These are phyloP conservation scores for Tephrocybe sp. DNA, from an alignment of 768 basidiomycete species.

Conservation along the genomic window DNA sequence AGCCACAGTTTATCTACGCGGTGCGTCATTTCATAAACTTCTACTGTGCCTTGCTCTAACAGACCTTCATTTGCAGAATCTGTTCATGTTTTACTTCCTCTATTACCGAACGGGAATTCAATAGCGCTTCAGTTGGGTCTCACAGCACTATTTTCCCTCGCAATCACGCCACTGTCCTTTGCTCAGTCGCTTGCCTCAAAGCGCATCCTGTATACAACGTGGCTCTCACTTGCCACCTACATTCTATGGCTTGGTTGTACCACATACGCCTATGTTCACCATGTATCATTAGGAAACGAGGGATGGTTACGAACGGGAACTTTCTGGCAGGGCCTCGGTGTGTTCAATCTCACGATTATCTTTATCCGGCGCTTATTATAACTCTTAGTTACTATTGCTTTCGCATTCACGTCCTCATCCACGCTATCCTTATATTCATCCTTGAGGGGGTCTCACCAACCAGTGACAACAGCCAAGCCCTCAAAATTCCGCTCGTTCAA, in stretches of 20 bases:
- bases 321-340: slow-evolving; percentile 66
- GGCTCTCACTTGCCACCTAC: slow-evolving; percentile 58
- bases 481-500: slow-evolving; percentile 55
- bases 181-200: slow-evolving; percentile 54
- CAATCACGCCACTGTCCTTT: slow-evolving; percentile 49
- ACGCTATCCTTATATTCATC: slow-evolving; percentile 67
- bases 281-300: slow-evolving; percentile 33
- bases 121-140: slow-evolving; percentile 36
- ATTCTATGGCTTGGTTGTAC: slow-evolving; percentile 57
- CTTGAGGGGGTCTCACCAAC: slow-evolving; percentile 40
- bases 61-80: slow-evolving; percentile 41
- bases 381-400: slow-evolving; percentile 51
- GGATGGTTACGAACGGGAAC: slow-evolving; percentile 40
- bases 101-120: slow-evolving; percentile 36
- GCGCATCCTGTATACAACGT: slow-evolving; percentile 52
- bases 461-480: slow-evolving; percentile 39
- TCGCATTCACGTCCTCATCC: slow-evolving; percentile 62
- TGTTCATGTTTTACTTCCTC: slow-evolving; percentile 46
- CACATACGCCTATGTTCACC: slow-evolving; percentile 48
- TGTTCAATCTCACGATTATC: slow-evolving; percentile 22
- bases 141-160: slow-evolving; percentile 37
- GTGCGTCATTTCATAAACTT: slow-evolving; percentile 37
- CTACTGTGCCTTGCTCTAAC: not conserved
- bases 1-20: slow-evolving; percentile 61
- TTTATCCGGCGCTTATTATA: slow-evolving; percentile 6